phyloP scores from a whole-genome alignment of 768 basidiomycete species.

The Floccularia luteovirens region DNA sequence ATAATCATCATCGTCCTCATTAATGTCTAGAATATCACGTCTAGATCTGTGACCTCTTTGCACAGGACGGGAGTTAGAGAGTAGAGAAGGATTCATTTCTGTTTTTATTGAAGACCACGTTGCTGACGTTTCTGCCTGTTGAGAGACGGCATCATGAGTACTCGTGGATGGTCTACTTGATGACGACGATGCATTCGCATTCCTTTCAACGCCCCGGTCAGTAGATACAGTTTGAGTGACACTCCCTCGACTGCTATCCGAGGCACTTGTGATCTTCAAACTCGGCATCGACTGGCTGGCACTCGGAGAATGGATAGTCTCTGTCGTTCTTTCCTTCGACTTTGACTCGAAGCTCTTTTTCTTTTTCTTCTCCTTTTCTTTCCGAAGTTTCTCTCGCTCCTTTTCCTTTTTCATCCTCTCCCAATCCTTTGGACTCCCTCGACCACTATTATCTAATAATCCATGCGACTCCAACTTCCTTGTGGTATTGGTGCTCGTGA shows the following conservation, averaged over 20 bases:
- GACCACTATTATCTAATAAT: conserved; percentile 41
- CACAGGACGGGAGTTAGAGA: conserved; percentile 10
- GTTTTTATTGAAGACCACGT: background rate
- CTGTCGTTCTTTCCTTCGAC: background rate
- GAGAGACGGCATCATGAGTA: too few species aligned
- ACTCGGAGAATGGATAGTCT: background rate
- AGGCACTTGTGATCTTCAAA: too few species aligned
- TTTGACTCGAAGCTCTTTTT: conserved; percentile 11
- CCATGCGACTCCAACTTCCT: conserved; percentile 62
- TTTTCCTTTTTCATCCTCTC: conserved; percentile 20
- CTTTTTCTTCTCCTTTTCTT: conserved; percentile 14
- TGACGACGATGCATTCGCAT: background rate
- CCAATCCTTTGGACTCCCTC: conserved; percentile 22
- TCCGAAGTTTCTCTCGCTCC: conserved; percentile 12
- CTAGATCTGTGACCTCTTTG: too few species aligned
- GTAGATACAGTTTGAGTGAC: background rate
- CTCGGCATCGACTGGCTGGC: background rate
- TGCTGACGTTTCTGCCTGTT: background rate
- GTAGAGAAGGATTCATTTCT: background rate
- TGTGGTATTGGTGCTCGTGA: conserved; percentile 69
- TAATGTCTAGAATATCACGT: conserved; percentile 24
- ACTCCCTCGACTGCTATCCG: background rate
- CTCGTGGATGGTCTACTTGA: too few species aligned
- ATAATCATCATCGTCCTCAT: conserved; percentile 22
- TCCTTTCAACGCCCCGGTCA: too few species aligned